Percentiles rank a stretch among this genome's conserved stretches.
These are phyloP conservation scores for Coemansia sp. DNA, from an alignment of 192 early-diverging fungal genomes.

Conservation along the genomic window DNA sequence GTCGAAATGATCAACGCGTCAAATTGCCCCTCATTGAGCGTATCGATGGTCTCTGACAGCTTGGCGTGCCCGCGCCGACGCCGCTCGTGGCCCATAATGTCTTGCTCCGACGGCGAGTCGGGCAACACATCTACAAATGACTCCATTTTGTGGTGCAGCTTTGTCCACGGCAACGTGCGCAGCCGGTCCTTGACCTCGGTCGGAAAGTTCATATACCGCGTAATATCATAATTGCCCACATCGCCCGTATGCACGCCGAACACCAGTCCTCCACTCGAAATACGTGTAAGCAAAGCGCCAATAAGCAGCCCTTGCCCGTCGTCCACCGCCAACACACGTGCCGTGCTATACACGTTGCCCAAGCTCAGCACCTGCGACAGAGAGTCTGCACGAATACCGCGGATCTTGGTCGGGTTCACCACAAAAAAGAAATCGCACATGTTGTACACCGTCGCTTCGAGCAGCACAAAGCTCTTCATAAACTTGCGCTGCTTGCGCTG, in stretches of 20 bases:
- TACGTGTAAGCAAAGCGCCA: slow-evolving; percentile 77
- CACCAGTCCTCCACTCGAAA: slow-evolving; percentile 64
- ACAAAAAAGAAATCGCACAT: slow-evolving; percentile 76
- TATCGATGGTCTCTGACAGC: slow-evolving; percentile 55
- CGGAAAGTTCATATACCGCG: slow-evolving; percentile 77
- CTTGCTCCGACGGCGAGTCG: slow-evolving; percentile 52
- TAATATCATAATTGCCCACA: slow-evolving; percentile 67
- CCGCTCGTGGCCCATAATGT: slow-evolving; percentile 57
- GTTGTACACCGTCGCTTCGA: slow-evolving; percentile 73
- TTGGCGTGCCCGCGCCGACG: slow-evolving; percentile 54
- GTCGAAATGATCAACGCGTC: slow-evolving; percentile 80
- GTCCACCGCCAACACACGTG: slow-evolving; percentile 79
- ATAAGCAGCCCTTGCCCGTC: slow-evolving; percentile 87
- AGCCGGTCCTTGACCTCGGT: slow-evolving; percentile 56
- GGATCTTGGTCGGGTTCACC: slow-evolving; percentile 78
- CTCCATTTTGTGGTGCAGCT: slow-evolving; percentile 59
- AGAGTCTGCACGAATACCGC: slow-evolving; percentile 78
- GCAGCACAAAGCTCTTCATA: slow-evolving; percentile 74
- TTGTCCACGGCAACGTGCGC: slow-evolving; percentile 68
- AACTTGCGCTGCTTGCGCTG: slow-evolving; percentile 85
- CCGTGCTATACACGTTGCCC: slow-evolving; percentile 75
- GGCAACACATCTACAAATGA: slow-evolving; percentile 60
- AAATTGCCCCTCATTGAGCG: slow-evolving; percentile 62
- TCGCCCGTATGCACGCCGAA: slow-evolving; percentile 76
- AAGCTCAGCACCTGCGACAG: slow-evolving; percentile 84